phyloP scores from a whole-genome alignment of 1,284 basidiomycete genomes.

The Pseudozyma sp. region DNA sequence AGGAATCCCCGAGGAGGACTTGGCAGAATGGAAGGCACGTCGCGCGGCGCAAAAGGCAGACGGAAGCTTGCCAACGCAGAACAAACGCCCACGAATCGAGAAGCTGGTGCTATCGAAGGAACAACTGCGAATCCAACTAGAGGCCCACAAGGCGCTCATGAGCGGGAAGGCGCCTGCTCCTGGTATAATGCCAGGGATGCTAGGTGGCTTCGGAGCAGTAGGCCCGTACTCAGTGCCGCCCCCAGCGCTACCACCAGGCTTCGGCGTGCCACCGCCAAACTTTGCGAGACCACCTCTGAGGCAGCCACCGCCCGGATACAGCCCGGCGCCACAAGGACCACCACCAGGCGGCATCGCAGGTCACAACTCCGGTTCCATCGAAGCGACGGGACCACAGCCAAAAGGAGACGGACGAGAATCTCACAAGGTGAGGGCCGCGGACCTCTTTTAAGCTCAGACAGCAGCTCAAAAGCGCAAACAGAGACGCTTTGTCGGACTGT shows the following conservation, averaged over 20 bases:
- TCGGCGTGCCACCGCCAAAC: slow-evolving; percentile 28
- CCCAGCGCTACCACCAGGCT: slow-evolving; percentile 22
- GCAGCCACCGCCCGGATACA: slow-evolving; percentile 34
- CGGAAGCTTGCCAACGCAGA: slow-evolving; percentile 71
- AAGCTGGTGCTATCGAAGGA: slow-evolving; percentile 78
- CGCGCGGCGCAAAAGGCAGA: slow-evolving; percentile 49
- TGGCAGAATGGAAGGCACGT: slow-evolving; percentile 93
- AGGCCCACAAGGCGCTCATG: slow-evolving; percentile 92
- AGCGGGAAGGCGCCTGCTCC: slow-evolving; percentile 72
- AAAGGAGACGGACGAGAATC: slow-evolving; percentile 16
- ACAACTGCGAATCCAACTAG: slow-evolving; percentile 84
- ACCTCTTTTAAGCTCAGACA: slow-evolving; percentile 32
- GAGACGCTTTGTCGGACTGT: too few relatives aligned
- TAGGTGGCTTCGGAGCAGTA: slow-evolving; percentile 15
- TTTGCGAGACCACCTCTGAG: slow-evolving; percentile 36
- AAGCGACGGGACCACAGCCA: neutral
- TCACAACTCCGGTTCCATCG: neutral
- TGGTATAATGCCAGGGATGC: slow-evolving; percentile 24
- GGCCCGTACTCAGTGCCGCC: slow-evolving; percentile 44
- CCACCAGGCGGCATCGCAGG: slow-evolving; percentile 14
- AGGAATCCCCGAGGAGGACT: slow-evolving; percentile 91
- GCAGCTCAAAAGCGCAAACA: neutral
- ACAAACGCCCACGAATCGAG: slow-evolving; percentile 84
- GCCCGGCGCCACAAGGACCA: slow-evolving; percentile 12
- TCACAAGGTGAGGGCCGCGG: slow-evolving; percentile 41